These are phyloP conservation scores for Fennellomyces sp. DNA, from an alignment of 371 early-diverging fungal genomes.

Conservation along the genomic window DNA sequence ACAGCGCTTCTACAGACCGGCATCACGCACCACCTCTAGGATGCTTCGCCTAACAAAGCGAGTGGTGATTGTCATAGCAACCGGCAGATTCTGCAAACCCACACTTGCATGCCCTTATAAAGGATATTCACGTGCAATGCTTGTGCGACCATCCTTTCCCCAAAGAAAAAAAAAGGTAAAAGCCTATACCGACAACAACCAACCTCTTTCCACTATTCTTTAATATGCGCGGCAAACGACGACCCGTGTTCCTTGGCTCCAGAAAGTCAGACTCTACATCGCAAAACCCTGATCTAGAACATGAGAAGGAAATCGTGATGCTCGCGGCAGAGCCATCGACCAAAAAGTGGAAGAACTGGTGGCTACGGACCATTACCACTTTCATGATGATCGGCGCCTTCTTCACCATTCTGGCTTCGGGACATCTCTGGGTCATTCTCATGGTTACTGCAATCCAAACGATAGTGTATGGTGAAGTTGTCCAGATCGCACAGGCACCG, in stretches of 20 bases:
- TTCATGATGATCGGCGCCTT: constrained; percentile 89
- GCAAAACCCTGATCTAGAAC: not conserved
- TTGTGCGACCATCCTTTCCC: constrained; percentile 3
- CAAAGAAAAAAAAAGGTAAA: constrained; percentile 1
- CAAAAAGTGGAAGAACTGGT: constrained; percentile 80
- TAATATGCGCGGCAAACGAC: constrained; percentile 2
- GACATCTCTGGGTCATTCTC: constrained; percentile 81
- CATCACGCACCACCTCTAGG: too few species aligned
- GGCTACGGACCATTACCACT: constrained; percentile 83
- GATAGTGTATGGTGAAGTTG: constrained; percentile 89
- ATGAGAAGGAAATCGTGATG: constrained; percentile 16
- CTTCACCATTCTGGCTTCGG: constrained; percentile 77
- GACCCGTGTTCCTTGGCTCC: not conserved
- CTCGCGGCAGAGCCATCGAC: constrained; percentile 54
- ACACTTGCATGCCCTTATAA: too few species aligned
- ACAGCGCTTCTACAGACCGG: too few species aligned
- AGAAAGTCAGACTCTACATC: too few species aligned
- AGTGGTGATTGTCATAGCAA: too few species aligned
- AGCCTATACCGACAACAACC: too few species aligned
- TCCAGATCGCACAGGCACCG: constrained; percentile 85
- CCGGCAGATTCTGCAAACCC: too few species aligned
- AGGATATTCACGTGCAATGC: too few species aligned
- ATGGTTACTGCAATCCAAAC: constrained; percentile 72
- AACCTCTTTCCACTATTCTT: constrained; percentile 4
- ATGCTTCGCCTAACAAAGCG: too few species aligned